Base-by-base conservation (phyloP, 179 eudicot species). In the Spergularia azorica region DNA sequence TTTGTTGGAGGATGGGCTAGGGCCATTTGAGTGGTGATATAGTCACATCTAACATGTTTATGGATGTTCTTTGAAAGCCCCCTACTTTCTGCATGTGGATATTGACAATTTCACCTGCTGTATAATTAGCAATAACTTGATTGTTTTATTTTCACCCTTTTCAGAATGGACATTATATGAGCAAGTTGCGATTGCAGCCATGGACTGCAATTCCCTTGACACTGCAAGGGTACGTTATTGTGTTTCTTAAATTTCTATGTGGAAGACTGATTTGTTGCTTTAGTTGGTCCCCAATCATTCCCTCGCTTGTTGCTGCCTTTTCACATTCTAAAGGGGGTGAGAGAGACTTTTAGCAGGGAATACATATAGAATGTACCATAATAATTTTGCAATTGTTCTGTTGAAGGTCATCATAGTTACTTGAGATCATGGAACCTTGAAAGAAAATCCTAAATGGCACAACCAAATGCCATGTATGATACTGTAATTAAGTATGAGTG, bases 181-280 rank as follows among this genome's bases (percentile, higher is more conserved):
- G 87, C 97, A 95, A 82, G 98, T 95, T 18, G 97, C 98, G 70
- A 75, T 88, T 80, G 98, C 98, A 79, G 98, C 98, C 73, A 86
- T 95, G 91, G 98, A 95, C 86, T 90, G 97, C 78, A 91, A 93
- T 73, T 83, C 83, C 78, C 89, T 86, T 74, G 97, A 89, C 76
- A 84, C 89, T 79, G 97, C 95, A 41, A 84, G 79, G 95, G 97
- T 95, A 84, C 61, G 36, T 68, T 51, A 6, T 52, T 54, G n/a
- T n/a, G n/a, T n/a, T n/a, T n/a, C n/a, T n/a, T n/a, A n/a, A 75
- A 11, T 32, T 52, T 72, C 5, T 46, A 43, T 59, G 63, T 11
- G 57, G 50, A 11, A 65, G 58, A 15, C 11, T 72, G 0, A 14
- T 9, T 61, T 63, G 12, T 41, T 73, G 7, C 68, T 79, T 48